Evolutionary conservation across 495 filamentous ascomycete genomes (phyloP), one percentile per base, ranked within the genome.

Genomic region (Rhypophila decipiens): DNA sequence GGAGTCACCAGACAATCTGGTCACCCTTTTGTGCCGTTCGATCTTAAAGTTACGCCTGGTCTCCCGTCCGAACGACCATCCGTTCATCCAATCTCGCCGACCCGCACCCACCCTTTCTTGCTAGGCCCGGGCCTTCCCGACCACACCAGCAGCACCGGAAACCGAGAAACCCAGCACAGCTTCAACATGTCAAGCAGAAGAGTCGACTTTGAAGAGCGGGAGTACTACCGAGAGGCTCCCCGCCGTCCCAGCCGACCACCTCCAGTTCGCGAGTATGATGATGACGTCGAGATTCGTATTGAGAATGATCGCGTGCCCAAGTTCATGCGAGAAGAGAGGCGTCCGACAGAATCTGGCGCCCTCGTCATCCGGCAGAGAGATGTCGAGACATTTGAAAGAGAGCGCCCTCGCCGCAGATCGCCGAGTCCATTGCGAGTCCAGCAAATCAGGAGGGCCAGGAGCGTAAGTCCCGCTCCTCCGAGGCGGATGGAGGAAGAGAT

Each of bases 301-400:
- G 59, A 63, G n/a, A 64, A 69, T 12, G 62, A 64, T 41, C 57
- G 58, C 19, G 57, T 67, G 34, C 72, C 70, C 18, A 59, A 63
- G 39, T 73, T 71, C 49, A 52, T 74, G 43, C 67, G 63, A 13
- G 68, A 70, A 33, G 55, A 49, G 22, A 62, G 63, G 44, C 67
- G 63, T 17, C n/a, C n/a, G n/a, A 37, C 60, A 23, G 66, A 70
- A 29, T 50, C 63, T 18, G 69, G 69, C 27, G 53, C 61, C 42
- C 24, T 74, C 47, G 71, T 75, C 18, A 67, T 74, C 37, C 61
- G 71, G 24, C 58, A 64, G 45, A 63, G 69, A 34, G 71, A 74
- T 46, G 55, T 69, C 24, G 72, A 75, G 56, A 69, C 66, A 0
- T 40, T 71, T 23, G 70, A 72, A 15, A 65, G 61, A 20, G 39